A percentile compares a stretch with the other conserved stretches of the same genome.
These are phyloP conservation scores for Saccharomyces hybrid DNA, from an alignment of 1,139 yeast genomes.

Conservation along the genomic window DNA sequence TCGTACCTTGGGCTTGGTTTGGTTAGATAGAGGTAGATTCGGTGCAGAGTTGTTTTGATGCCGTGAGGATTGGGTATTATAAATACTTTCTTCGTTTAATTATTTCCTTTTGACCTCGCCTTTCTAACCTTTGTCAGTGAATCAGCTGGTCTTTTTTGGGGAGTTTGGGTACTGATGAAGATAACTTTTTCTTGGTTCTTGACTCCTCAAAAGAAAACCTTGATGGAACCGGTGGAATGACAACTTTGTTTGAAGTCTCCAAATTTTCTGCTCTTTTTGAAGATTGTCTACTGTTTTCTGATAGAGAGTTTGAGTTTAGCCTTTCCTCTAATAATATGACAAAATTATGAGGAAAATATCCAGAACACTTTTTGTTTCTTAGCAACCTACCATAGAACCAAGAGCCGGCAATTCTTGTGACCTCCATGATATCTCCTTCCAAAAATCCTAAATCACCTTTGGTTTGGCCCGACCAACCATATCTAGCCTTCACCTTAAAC, in stretches of 20 bases:
- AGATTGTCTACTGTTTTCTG: not conserved
- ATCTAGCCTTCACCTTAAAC: constrained; percentile 66
- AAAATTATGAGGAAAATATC: constrained; percentile 80
- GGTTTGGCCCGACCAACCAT: constrained; percentile 88
- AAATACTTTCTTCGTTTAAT: constrained; percentile 4
- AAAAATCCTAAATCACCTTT: constrained; percentile 86
- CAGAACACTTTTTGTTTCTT: constrained; percentile 68
- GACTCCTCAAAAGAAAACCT: not conserved
- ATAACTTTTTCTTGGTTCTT: not conserved
- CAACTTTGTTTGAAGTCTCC: not conserved
- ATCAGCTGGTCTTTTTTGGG: not conserved
- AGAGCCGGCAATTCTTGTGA: constrained; percentile 74
- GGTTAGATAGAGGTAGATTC: not conserved
- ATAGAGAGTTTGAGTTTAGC: constrained; percentile 5
- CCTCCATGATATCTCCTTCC: constrained; percentile 88
- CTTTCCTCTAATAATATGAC: constrained; percentile 50
- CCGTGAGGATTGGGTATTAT: constrained; percentile 5
- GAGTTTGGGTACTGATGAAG: constrained; percentile 1
- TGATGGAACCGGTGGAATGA: constrained; percentile 6
- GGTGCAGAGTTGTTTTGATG: constrained; percentile 3
- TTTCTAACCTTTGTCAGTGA: not conserved
- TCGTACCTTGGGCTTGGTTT: not conserved
- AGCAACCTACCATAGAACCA: constrained; percentile 86
- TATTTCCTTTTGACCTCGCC: constrained; percentile 5
- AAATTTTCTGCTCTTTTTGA: not conserved